Percentiles rank a stretch among this genome's conserved stretches.
Evolutionary conservation across 2,329 filamentous ascomycete species (phyloP).

Genomic region (Lecanosticta acicola): DNA sequence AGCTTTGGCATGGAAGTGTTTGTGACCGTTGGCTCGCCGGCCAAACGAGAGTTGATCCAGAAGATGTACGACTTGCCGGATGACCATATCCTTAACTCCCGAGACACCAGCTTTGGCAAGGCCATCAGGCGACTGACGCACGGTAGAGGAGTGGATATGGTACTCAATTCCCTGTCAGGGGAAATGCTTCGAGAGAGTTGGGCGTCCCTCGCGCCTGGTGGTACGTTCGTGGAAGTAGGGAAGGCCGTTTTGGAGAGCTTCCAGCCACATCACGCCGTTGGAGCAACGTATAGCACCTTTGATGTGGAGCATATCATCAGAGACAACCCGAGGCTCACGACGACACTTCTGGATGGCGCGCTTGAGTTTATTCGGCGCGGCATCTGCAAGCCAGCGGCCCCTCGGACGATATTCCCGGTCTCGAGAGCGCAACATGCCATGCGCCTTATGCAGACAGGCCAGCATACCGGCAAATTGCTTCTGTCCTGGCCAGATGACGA

Average conservation of each 20-base stretch:
- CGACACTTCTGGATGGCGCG: neutral
- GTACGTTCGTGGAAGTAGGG: slow-evolving; percentile 30
- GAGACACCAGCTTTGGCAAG: slow-evolving; percentile 27
- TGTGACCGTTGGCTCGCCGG: slow-evolving; percentile 24
- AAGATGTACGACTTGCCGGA: slow-evolving; percentile 25
- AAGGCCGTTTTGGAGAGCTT: slow-evolving; percentile 17
- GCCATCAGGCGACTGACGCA: slow-evolving; percentile 26
- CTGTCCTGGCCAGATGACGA: slow-evolving; percentile 1
- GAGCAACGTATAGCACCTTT: neutral
- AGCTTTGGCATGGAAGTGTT: slow-evolving; percentile 24
- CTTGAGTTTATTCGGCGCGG: neutral
- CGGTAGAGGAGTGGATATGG: slow-evolving; percentile 32
- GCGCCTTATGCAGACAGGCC: slow-evolving; percentile 14
- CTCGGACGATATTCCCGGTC: neutral
- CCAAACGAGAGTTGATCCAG: slow-evolving; percentile 19
- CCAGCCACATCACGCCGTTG: slow-evolving; percentile 11
- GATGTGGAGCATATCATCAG: neutral
- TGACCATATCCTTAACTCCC: slow-evolving; percentile 31
- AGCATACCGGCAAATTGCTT: slow-evolving; percentile 13
- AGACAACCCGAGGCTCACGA: neutral
- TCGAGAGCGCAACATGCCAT: slow-evolving; percentile 18
- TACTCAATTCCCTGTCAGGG: slow-evolving; percentile 31
- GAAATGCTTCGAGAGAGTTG: slow-evolving; percentile 17
- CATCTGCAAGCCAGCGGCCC: neutral
- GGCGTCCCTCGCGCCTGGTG: slow-evolving; percentile 28